A percentile compares a stretch with the other conserved stretches of the same genome.
These are phyloP conservation scores for Lophiotrema nucula DNA, from an alignment of 495 filamentous ascomycete species.

Conservation along the genomic window DNA sequence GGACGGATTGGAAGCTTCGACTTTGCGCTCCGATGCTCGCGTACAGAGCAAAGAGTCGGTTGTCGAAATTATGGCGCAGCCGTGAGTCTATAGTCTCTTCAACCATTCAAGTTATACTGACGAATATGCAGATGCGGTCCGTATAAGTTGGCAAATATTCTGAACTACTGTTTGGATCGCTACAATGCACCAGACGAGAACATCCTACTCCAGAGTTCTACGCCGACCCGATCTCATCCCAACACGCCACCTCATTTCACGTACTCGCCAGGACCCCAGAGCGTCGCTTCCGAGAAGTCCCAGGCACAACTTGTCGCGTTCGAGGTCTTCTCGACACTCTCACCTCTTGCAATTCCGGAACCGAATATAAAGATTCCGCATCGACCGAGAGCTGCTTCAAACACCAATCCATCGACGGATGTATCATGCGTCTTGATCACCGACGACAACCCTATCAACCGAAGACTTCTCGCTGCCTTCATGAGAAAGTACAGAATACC, in stretches of 20 bases:
- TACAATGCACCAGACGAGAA: conserved; percentile 17
- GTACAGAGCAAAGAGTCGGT: conserved; percentile 17
- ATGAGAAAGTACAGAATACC: conserved; percentile 14
- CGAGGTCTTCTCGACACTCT: too few relatives aligned
- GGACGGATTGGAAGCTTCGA: conserved; percentile 21
- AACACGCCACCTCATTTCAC: not conserved
- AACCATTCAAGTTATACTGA: not conserved
- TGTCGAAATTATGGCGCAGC: conserved; percentile 26
- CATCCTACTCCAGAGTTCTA: not conserved
- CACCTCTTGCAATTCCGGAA: too few relatives aligned
- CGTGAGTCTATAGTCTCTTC: not conserved
- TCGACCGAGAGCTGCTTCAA: too few relatives aligned
- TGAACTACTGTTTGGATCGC: conserved; percentile 22
- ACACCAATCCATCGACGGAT: too few relatives aligned
- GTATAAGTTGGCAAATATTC: conserved; percentile 17
- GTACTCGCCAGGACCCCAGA: too few relatives aligned
- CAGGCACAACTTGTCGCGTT: too few relatives aligned
- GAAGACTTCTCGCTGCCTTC: conserved; percentile 21
- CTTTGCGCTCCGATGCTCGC: conserved; percentile 21
- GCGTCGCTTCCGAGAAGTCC: too few relatives aligned
- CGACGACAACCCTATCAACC: conserved; percentile 31
- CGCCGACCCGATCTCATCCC: not conserved
- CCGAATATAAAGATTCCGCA: too few relatives aligned
- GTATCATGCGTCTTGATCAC: conserved; percentile 14
- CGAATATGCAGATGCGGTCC: conserved; percentile 12